Base-by-base conservation (phyloP, 2,329 filamentous ascomycete genomes). In the Sporothrix humicola region DNA sequence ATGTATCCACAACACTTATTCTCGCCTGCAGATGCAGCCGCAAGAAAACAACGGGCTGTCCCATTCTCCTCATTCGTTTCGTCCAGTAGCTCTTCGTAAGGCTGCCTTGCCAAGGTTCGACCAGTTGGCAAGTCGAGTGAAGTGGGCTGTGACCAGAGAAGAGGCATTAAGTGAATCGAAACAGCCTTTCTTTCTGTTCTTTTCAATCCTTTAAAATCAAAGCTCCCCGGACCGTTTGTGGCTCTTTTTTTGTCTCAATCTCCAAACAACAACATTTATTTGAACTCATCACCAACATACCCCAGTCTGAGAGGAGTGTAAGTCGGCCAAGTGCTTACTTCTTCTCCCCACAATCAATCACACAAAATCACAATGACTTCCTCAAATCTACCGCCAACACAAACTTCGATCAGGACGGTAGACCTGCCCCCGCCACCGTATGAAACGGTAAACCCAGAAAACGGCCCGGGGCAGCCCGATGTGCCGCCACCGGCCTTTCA, bases 41-140 rank as follows among this genome's bases (percentile, higher is more conserved):
- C 12, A 20, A 23, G 42, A n/a, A 12, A 23, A 26, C 61, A 23
- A 63, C 13, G 42, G 12, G 15, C 20, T 48, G 61, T 15, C n/a
- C 59, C 37, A 37, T 37, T 37, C 31, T 37, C 31, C 31, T 7
- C 31, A 37, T 37, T 37, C 31, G 31, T 37, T 37, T 37, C 7
- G 61, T 48, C 42, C 42, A 48, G 20, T 66, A 26, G 20, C 42
- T 15, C 15, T 42, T 5, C 42, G 42, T 9, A 48, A 66, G 61
- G 61, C 61, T 23, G 61, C 61, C 61, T 66, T 66, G 61, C 61
- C 61, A 66, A 66, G 42, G 12, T 26, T 66, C 44, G 61, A 42
- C 23, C n/a, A 46, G 61, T 17, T 66, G 42, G 42, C 20, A 66
- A 48, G 42, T 48, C 15, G 10, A 20, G 42, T 65, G 20, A 66